Percentiles rank a stretch among this genome's conserved stretches.
Evolutionary conservation across 495 filamentous ascomycete species (phyloP).

Genomic region (Jackrogersella minutella): DNA sequence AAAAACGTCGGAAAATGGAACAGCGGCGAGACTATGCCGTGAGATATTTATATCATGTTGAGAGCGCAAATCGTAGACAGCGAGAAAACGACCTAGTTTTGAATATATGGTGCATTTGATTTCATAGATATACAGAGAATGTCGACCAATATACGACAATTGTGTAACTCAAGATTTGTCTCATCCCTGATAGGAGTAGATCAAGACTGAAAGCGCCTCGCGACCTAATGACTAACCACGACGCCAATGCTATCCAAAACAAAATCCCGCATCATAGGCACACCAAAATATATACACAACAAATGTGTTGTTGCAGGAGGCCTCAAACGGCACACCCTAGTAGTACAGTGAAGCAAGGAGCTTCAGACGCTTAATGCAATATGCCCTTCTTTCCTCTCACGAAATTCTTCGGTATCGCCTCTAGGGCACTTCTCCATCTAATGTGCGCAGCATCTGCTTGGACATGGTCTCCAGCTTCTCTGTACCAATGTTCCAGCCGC

Average conservation of each 20-base stretch:
- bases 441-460: slow-evolving; percentile 31
- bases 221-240: slow-evolving; percentile 7
- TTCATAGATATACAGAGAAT: slow-evolving; percentile 11
- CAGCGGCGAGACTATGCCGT: no score
- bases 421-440: slow-evolving; percentile 39
- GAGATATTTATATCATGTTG: no score
- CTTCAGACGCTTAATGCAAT: slow-evolving; percentile 18
- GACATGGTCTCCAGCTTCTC: slow-evolving; percentile 37
- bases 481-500: slow-evolving; percentile 42
- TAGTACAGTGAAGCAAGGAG: not conserved
- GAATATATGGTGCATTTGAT: not conserved
- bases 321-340: not conserved
- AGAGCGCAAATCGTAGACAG: no score
- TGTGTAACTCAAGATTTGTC: slow-evolving; percentile 8
- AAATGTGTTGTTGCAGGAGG: not conserved
- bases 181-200: slow-evolving; percentile 30
- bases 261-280: slow-evolving; percentile 4
- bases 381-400: slow-evolving; percentile 27
- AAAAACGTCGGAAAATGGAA: no score
- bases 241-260: slow-evolving; percentile 31
- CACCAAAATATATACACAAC: slow-evolving; percentile 1
- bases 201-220: not conserved
- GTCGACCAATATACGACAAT: not conserved
- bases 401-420: slow-evolving; percentile 41
- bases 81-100: no score